phyloP scores from a whole-genome alignment of 2,329 filamentous ascomycete genomes.

The Fusarium vanettenii region DNA sequence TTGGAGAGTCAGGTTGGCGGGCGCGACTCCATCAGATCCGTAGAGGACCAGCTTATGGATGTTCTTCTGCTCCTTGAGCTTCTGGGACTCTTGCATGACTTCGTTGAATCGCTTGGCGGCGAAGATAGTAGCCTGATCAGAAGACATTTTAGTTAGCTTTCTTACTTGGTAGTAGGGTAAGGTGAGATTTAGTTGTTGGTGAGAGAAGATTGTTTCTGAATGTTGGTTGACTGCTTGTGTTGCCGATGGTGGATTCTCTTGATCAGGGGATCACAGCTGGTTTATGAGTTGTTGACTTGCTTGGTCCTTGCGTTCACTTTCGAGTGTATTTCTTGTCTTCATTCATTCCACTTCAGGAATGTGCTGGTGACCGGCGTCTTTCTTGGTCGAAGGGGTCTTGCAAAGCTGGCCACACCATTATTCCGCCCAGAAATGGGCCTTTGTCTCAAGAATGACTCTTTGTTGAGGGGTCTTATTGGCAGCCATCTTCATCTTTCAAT shows the following conservation, averaged over 20 bases:
- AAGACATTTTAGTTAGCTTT: neutral
- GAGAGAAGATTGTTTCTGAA: neutral
- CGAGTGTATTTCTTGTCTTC: neutral
- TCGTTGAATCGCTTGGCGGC: neutral
- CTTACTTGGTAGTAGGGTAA: neutral
- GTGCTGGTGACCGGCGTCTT: neutral
- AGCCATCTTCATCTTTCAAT: neutral
- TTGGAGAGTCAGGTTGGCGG: neutral
- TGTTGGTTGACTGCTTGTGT: neutral
- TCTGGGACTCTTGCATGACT: neutral
- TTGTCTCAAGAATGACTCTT: neutral
- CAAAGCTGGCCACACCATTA: neutral
- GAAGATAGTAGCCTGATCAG: neutral
- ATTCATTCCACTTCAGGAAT: neutral
- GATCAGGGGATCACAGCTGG: neutral
- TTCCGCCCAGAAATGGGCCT: neutral
- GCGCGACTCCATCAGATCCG: neutral
- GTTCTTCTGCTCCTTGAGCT: neutral
- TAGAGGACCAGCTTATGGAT: neutral
- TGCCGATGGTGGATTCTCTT: neutral
- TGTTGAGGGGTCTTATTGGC: too few species aligned
- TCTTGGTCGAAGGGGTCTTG: neutral
- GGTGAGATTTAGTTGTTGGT: neutral
- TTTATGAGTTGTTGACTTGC: neutral
- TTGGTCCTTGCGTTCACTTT: neutral